Percentiles rank a stretch among this genome's conserved stretches.
Evolutionary conservation across 1,139 yeast species (phyloP).

Genomic region (Chernovozyma sophiae-reginae): DNA sequence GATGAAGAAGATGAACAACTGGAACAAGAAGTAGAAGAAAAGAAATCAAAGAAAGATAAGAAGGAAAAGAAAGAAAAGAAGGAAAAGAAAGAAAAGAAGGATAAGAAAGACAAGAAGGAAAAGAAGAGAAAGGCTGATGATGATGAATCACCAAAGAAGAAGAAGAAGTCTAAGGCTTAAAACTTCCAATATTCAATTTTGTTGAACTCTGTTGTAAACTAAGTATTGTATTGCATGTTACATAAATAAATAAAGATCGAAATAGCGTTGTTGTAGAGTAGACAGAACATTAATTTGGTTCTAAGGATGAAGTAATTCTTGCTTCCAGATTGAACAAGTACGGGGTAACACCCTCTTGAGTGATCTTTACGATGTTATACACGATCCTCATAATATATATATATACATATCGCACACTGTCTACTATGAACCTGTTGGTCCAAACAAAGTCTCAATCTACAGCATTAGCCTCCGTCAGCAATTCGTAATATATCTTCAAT

Average conservation of each 20-base stretch:
- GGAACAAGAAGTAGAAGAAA: slow-evolving; percentile 42
- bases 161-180: slow-evolving; percentile 47
- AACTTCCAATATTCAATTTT: not conserved
- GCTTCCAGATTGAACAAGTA: too few relatives aligned
- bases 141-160: slow-evolving; percentile 40
- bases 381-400: too few relatives aligned
- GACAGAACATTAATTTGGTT: too few relatives aligned
- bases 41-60: slow-evolving; percentile 54
- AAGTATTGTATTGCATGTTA: slow-evolving; percentile 7
- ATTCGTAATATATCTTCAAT: too few relatives aligned
- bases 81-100: slow-evolving; percentile 54
- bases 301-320: too few relatives aligned
- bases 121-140: slow-evolving; percentile 53
- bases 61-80: slow-evolving; percentile 52
- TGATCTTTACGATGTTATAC: too few relatives aligned
- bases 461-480: too few relatives aligned
- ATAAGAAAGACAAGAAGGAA: slow-evolving; percentile 49
- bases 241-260: not conserved
- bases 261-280: too few relatives aligned
- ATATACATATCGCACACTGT: too few relatives aligned
- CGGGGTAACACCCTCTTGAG: too few relatives aligned
- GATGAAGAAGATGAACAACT: slow-evolving; percentile 14
- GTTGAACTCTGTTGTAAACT: slow-evolving; percentile 5
- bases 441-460: too few relatives aligned
- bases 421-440: too few relatives aligned